Evolutionary conservation across 352 stramenopile genomes (phyloP).

Genomic region (Phytophthora capsici): DNA sequence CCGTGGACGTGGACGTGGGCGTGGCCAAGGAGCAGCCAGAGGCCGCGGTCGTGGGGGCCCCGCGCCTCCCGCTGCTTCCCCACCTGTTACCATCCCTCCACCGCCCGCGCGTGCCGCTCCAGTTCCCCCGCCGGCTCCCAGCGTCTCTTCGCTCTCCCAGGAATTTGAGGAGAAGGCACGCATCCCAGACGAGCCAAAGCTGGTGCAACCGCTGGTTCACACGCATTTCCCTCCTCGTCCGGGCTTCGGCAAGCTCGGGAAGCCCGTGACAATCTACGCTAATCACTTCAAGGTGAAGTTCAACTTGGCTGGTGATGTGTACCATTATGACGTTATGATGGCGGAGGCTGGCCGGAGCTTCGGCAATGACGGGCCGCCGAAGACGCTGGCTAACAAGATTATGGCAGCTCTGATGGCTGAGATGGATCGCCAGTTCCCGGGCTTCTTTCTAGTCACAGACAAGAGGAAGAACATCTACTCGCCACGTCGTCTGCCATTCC

Average conservation of each 20-base stretch:
- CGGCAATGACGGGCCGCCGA: constrained; percentile 59
- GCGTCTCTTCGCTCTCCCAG: constrained; percentile 8
- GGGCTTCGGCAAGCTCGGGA: constrained; percentile 61
- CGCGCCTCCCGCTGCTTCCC: background rate
- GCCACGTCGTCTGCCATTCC: constrained; percentile 49
- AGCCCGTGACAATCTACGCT: constrained; percentile 48
- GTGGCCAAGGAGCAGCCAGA: constrained; percentile 6
- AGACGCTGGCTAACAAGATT: constrained; percentile 62
- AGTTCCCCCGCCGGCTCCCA: background rate
- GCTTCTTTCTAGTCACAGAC: constrained; percentile 54
- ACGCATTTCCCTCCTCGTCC: constrained; percentile 59
- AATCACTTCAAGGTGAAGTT: constrained; percentile 77
- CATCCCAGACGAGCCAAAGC: constrained; percentile 22
- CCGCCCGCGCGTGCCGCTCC: constrained; percentile 6
- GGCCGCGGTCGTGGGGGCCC: background rate
- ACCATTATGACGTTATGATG: constrained; percentile 80
- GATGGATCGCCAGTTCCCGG: constrained; percentile 50
- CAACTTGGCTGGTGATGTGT: constrained; percentile 56
- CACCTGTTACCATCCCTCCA: constrained; percentile 11
- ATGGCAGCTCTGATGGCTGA: constrained; percentile 52
- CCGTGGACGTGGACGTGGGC: background rate
- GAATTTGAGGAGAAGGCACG: constrained; percentile 54
- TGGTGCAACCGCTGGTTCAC: constrained; percentile 44
- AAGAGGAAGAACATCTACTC: constrained; percentile 66
- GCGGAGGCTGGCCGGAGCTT: constrained; percentile 42